phyloP scores from a whole-genome alignment of 1,284 basidiomycete genomes.

The Xerocomus minutiporus region DNA sequence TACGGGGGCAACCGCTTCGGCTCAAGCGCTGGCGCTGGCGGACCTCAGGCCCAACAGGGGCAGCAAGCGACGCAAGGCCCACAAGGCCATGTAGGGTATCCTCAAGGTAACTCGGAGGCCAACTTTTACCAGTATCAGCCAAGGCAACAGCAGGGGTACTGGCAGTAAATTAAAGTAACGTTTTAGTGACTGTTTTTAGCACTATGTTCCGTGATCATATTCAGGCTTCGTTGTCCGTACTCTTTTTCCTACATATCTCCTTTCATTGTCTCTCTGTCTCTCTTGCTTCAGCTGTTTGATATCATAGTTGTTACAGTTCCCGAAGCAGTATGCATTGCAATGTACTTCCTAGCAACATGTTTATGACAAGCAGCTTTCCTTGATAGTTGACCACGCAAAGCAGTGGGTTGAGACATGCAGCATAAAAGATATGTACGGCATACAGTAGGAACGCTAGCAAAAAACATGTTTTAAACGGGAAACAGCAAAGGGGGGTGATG shows the following conservation, averaged over 20 bases:
- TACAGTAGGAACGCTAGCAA: conserved; percentile 1
- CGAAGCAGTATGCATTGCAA: conserved; percentile 26
- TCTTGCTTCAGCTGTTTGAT: conserved; percentile 32
- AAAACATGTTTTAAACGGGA: neutral
- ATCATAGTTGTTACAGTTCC: conserved; percentile 25
- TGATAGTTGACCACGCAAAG: neutral
- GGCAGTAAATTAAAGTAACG: conserved; percentile 46
- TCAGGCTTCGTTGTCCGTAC: conserved; percentile 13
- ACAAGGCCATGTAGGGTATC: conserved; percentile 56
- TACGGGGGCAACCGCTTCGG: conserved; percentile 61
- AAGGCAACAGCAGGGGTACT: conserved; percentile 64
- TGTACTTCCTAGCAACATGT: conserved; percentile 29
- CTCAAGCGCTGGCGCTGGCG: conserved; percentile 41
- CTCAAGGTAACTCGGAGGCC: conserved; percentile 55
- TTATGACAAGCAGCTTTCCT: conserved; percentile 16
- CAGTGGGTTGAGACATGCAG: neutral
- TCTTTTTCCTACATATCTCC: conserved; percentile 19
- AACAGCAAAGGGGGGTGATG: neutral
- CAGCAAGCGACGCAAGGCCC: conserved; percentile 50
- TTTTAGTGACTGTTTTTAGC: conserved; percentile 17
- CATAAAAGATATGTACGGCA: conserved; percentile 5
- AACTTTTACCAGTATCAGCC: conserved; percentile 67
- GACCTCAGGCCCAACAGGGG: conserved; percentile 41
- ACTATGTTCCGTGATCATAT: conserved; percentile 2
- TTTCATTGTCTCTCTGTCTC: conserved; percentile 9